Base-by-base conservation (phyloP, 768 basidiomycete genomes). In the Gymnopilus junonius region DNA sequence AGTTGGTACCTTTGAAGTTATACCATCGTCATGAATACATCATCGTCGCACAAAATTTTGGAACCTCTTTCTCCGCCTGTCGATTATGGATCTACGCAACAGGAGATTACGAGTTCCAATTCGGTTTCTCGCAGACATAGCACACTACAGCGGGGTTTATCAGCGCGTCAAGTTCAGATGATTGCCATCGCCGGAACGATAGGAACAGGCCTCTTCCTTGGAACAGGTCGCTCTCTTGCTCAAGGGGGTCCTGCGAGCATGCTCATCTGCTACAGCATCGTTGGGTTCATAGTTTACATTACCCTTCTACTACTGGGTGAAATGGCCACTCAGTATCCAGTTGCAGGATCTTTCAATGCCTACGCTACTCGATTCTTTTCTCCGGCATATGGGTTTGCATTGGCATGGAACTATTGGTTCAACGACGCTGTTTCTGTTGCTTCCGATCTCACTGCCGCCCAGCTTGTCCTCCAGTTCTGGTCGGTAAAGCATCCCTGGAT, bases 331-430 rank as follows among this genome's bases (percentile, higher is more conserved):
- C 92, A 94, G 66, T 94, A 94, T 67, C 92, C 92, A 31, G 84
- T 94, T 3, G 89, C 92, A 76, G 95, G 94, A 3, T 95, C 93
- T 7, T 97, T 96, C 81, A 94, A 91, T 67, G 86, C 90, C 0
- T 94, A 95, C 69, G 82, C 92, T 0, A 90, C 87, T 3, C 89
- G 94, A 39, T 95, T 97, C 77, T 89, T 97, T 72, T 94, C 92
- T 8, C 91, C 93, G 0, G 87, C 91, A 2, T 94, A 93, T 73
- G 93, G 92, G 1, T 95, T 95, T 67, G 92, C 93, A 1, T 79
- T 94, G 31, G 87, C 89, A 0, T 95, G 92, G 92, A 94, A 94
- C 71, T 95, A 94, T 71, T 94, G 92, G 92, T 91, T 93, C 77
- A 93, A 93, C 69, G 92, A 93, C 73, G 92, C 92, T 2, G 89